A percentile compares a stretch with the other conserved stretches of the same genome.
Evolutionary conservation across 345 rosid species (phyloP).

Genomic region (thale cress (Arabidopsis thaliana)): DNA sequence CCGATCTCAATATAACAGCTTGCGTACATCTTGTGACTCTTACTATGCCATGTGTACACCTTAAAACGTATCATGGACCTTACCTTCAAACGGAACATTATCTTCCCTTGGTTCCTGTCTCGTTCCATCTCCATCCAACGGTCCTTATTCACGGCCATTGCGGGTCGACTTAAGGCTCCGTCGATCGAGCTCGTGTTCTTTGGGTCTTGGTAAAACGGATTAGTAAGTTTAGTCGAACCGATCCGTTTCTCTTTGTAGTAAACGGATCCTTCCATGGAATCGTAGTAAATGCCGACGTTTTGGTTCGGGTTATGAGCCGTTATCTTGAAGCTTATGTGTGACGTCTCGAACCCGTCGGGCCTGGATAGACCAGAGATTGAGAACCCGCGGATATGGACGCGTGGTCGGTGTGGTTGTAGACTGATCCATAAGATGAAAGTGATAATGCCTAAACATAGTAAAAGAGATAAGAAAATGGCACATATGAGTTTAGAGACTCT

Average conservation of each 20-base stretch:
- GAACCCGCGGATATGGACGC: constrained; percentile 58
- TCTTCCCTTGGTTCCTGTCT: constrained; percentile 64
- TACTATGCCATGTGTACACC: constrained; percentile 71
- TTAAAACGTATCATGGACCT: constrained; percentile 61
- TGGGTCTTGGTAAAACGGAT: constrained; percentile 66
- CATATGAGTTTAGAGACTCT: constrained; percentile 68
- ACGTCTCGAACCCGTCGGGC: constrained; percentile 55
- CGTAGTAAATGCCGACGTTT: constrained; percentile 64
- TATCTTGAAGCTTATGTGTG: constrained; percentile 60
- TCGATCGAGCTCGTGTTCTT: constrained; percentile 62
- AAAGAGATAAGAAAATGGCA: constrained; percentile 55
- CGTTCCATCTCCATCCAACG: constrained; percentile 66
- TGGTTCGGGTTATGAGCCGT: constrained; percentile 79
- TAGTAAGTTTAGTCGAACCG: constrained; percentile 54
- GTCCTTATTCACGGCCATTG: constrained; percentile 55
- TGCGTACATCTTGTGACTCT: constrained; percentile 69
- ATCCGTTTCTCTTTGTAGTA: constrained; percentile 63
- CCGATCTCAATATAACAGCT: constrained; percentile 64
- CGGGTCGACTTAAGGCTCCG: constrained; percentile 63
- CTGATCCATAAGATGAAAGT: constrained; percentile 77
- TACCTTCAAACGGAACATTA: constrained; percentile 67
- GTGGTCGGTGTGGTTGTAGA: constrained; percentile 87
- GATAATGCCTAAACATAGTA: constrained; percentile 55
- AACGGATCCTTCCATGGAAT: constrained; percentile 58
- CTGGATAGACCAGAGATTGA: constrained; percentile 54